phyloP scores from a whole-genome alignment of 108 stramenopile species.

The Asterionellopsis glacialis region DNA sequence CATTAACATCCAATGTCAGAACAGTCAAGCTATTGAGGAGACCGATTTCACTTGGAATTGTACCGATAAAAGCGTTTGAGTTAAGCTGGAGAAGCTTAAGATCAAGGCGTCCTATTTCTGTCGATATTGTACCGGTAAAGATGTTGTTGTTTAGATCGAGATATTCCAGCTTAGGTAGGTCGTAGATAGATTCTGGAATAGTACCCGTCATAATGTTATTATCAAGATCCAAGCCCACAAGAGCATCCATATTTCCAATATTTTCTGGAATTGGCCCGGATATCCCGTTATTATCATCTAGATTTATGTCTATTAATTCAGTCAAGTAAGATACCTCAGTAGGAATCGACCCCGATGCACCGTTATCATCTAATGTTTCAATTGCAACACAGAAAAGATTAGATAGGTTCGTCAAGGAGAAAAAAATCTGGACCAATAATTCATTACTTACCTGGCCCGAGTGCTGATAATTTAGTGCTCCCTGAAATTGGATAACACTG shows the following conservation, averaged over 20 bases:
- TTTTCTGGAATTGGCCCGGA: too few species aligned
- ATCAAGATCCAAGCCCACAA: background rate
- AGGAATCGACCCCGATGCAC: slow-evolving; percentile 9
- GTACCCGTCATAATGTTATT: slow-evolving; percentile 57
- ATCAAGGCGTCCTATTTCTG: slow-evolving; percentile 35
- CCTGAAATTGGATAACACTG: too few species aligned
- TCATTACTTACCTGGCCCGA: too few species aligned
- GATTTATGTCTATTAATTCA: slow-evolving; percentile 22
- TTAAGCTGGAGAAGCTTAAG: slow-evolving; percentile 38
- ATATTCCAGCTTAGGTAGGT: slow-evolving; percentile 37
- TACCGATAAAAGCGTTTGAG: slow-evolving; percentile 27
- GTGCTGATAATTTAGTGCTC: too few species aligned
- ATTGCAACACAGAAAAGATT: too few species aligned
- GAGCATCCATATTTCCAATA: too few species aligned
- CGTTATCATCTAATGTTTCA: too few species aligned
- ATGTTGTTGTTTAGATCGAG: slow-evolving; percentile 22
- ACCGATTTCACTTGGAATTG: slow-evolving; percentile 39
- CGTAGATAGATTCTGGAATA: slow-evolving; percentile 49
- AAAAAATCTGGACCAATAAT: too few species aligned
- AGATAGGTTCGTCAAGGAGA: too few species aligned
- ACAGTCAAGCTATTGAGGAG: slow-evolving; percentile 19
- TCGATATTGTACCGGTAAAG: slow-evolving; percentile 28
- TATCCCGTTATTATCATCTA: slow-evolving; percentile 6
- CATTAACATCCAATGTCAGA: slow-evolving; percentile 30
- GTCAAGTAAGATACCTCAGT: background rate